Conservation (phyloP, 768 basidiomycete species). For the Baorangia bicolor region DNA sequence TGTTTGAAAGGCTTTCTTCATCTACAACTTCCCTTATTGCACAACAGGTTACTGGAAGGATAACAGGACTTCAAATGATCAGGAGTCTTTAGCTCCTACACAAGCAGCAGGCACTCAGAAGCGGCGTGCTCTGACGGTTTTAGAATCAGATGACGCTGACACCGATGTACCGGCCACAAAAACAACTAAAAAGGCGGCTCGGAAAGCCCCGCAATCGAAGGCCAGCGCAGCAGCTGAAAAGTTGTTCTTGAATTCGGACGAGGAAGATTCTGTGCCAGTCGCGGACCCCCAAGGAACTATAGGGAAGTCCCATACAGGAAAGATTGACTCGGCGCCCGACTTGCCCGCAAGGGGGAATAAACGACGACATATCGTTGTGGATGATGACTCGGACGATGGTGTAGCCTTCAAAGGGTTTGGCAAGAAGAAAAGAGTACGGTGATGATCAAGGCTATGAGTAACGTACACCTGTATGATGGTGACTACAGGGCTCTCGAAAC, state of each 20-base stretch:
- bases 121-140: conserved; percentile 30
- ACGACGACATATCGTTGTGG: conserved; percentile 41
- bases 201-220: conserved; percentile 32
- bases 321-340: conserved; percentile 3
- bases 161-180: conserved; percentile 16
- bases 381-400: conserved; percentile 73
- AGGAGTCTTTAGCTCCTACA: conserved; percentile 18
- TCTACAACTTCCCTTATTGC: background rate
- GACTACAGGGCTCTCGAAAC: conserved; percentile 11
- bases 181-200: conserved; percentile 12
- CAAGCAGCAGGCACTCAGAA: conserved; percentile 21
- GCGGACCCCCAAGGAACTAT: background rate
- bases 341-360: conserved; percentile 20
- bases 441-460: conserved; percentile 1
- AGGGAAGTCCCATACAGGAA: conserved; percentile 1
- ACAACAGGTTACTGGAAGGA: conserved; percentile 58
- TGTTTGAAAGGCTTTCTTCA: conserved; percentile 4
- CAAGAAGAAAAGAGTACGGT: conserved; percentile 28
- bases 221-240: conserved; percentile 28
- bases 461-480: background rate
- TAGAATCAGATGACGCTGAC: conserved; percentile 43
- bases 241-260: conserved; percentile 54
- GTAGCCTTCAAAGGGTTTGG: conserved; percentile 67
- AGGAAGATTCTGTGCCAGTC: conserved; percentile 30
- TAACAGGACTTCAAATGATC: conserved; percentile 20